Percentiles rank a stretch among this genome's conserved stretches.
Evolutionary conservation across 2,329 filamentous ascomycete species (phyloP).

Genomic region (Paecilomyces formosus): DNA sequence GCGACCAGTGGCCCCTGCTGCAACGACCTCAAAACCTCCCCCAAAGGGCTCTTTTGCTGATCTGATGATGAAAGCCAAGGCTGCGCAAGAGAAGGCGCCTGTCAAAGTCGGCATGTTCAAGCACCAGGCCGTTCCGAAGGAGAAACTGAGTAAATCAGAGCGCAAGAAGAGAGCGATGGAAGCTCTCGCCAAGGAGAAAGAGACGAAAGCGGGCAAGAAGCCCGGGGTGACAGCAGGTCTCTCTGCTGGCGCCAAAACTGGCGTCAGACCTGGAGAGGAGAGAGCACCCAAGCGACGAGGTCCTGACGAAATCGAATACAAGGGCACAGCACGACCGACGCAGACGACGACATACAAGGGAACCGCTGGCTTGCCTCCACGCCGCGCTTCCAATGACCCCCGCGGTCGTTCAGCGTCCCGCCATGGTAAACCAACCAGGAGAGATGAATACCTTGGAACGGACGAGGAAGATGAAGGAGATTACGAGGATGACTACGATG

Average conservation of each 20-base stretch:
- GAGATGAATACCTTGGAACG: conserved; percentile 39
- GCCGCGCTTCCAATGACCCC: conserved; percentile 15
- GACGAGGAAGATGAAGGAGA: conserved; percentile 43
- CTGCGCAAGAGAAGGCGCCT: conserved; percentile 40
- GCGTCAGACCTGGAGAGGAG: conserved; percentile 12
- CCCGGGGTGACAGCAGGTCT: conserved; percentile 11
- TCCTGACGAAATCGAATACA: conserved; percentile 26
- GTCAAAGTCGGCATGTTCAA: conserved; percentile 46
- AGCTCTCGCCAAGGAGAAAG: conserved; percentile 34
- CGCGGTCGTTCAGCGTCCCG: conserved; percentile 16
- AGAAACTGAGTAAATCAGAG: conserved; percentile 50
- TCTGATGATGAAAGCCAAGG: conserved; percentile 52
- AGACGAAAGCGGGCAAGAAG: conserved; percentile 23
- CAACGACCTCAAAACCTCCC: conserved; percentile 34
- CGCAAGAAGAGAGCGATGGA: conserved; percentile 38
- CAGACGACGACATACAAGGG: conserved; percentile 30
- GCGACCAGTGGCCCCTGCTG: conserved; percentile 10
- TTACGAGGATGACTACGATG: conserved; percentile 31
- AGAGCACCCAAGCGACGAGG: conserved; percentile 23
- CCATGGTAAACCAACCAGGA: conserved; percentile 18
- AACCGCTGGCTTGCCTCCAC: conserved; percentile 30
- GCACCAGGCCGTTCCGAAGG: conserved; percentile 47
- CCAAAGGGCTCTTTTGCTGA: conserved; percentile 54
- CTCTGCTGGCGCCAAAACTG: conserved; percentile 5
- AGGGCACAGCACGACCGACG: conserved; percentile 29